phyloP scores from a whole-genome alignment of 129 eudicot genomes.

The Tagetes patula region DNA sequence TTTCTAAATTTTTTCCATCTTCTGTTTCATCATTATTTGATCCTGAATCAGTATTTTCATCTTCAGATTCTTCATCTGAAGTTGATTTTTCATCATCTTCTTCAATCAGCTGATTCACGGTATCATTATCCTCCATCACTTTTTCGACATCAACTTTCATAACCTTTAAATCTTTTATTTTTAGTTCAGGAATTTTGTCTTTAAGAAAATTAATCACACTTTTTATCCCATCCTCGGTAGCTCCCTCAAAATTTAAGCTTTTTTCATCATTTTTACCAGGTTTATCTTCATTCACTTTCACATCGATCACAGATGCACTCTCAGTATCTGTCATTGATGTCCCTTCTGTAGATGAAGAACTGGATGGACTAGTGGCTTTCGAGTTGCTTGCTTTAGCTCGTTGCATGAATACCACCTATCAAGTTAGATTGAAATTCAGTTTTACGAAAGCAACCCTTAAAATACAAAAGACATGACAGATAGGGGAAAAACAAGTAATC shows the following conservation, averaged over 20 bases:
- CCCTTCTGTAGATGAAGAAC: conserved; percentile 57
- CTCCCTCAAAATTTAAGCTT: conserved; percentile 69
- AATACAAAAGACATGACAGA: conserved; percentile 3
- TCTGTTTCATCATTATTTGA: conserved; percentile 47
- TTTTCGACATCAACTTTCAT: conserved; percentile 62
- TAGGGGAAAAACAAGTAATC: neutral
- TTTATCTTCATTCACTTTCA: conserved; percentile 60
- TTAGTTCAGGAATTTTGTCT: conserved; percentile 89
- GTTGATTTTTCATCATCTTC: conserved; percentile 53
- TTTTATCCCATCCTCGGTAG: conserved; percentile 82
- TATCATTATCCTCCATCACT: conserved; percentile 47
- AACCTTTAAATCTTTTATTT: conserved; percentile 74
- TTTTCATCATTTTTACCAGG: conserved; percentile 64
- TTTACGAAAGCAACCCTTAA: neutral
- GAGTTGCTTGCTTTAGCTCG: conserved; percentile 50
- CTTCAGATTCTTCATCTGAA: conserved; percentile 57
- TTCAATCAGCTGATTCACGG: conserved; percentile 47
- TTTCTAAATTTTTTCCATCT: conserved; percentile 56
- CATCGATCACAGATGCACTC: conserved; percentile 62
- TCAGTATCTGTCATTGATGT: conserved; percentile 52
- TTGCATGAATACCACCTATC: conserved; percentile 82
- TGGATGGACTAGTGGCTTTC: conserved; percentile 45
- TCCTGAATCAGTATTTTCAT: conserved; percentile 50
- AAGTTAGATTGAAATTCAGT: conserved; percentile 17
- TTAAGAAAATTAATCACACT: conserved; percentile 83